Evolutionary conservation across 2,329 filamentous ascomycete species (phyloP), one percentile per base, ranked within the genome.

Genomic region (Cladosporium sp.): DNA sequence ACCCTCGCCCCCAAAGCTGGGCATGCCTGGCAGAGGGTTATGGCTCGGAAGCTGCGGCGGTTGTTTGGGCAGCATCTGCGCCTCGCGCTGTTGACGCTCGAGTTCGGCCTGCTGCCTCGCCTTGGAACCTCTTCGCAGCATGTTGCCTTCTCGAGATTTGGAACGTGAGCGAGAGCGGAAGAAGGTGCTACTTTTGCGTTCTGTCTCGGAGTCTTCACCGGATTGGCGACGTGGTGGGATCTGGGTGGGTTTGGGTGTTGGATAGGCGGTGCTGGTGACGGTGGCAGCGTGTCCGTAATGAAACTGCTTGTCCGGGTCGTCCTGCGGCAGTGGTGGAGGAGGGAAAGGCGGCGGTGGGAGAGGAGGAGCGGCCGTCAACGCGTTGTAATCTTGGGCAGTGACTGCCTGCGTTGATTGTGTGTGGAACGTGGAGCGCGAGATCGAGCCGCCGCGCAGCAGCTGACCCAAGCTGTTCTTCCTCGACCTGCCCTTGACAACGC

Each of bases 1-100:
- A 44, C 80, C 72, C 50, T 89, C 85, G 57, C 80, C 81, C 54
- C 82, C 82, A 62, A 83, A 83, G 13, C 74, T 76, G 57, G 79
- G 74, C 51, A 83, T 64, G 73, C 74, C 61, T 64, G 71, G 63
- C 64, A 78, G 56, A 64, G 73, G 61, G 69, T 66, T 66, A 59
- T 70, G 69, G 20, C 48, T 50, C 22, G 80, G 79, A 24, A 83
- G 72, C 59, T 78, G 79, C 52, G 84, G 84, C 51, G 84, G 80
- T 43, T 76, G 74, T 62, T 76, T 76, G 37, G 82, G 77, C 66
- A 69, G 82, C 76, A 63, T 74, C 75, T 73, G 83, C 17, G 51
- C 45, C 39, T 45, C 42, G 37, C 49, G 49, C 42, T 44, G 27
- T n/a, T 50, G 49, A 32, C 56, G 36, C 22, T 50, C 51, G 43